These are phyloP conservation scores for Moesziomyces globuligerus DNA, from an alignment of 1,284 basidiomycete species.

Conservation along the genomic window DNA sequence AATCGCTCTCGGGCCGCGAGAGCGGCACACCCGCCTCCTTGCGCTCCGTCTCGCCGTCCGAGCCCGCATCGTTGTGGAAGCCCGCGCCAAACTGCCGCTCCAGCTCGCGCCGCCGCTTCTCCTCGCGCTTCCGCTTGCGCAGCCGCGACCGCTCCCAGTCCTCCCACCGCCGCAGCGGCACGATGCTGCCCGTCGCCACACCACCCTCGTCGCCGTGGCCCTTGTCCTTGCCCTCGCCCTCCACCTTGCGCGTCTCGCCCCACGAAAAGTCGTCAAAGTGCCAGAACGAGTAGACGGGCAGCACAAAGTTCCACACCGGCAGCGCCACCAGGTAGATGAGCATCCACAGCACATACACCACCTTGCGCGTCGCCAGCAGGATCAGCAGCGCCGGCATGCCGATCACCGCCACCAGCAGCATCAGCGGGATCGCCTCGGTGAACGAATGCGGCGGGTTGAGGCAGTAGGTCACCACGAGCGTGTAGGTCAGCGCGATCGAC, in stretches of 20 bases:
- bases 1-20: slow-evolving; percentile 40
- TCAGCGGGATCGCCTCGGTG: slow-evolving; percentile 90
- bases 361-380: slow-evolving; percentile 89
- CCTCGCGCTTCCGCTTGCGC: slow-evolving; percentile 89
- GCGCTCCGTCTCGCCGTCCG: slow-evolving; percentile 46
- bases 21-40: slow-evolving; percentile 39
- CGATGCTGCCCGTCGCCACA: slow-evolving; percentile 72
- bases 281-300: slow-evolving; percentile 94
- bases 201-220: slow-evolving; percentile 78
- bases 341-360: slow-evolving; percentile 98
- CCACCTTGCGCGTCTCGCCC: slow-evolving; percentile 98
- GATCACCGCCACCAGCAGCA: slow-evolving; percentile 87
- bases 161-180: slow-evolving; percentile 95
- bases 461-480: slow-evolving; percentile 81
- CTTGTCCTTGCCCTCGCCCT: slow-evolving; percentile 71
- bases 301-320: slow-evolving; percentile 72
- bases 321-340: slow-evolving; percentile 81
- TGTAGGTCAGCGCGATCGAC: slow-evolving; percentile 90
- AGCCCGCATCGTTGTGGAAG: slow-evolving; percentile 73
- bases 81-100: slow-evolving; percentile 72
- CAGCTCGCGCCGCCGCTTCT: slow-evolving; percentile 73
- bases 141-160: slow-evolving; percentile 98
- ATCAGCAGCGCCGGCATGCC: slow-evolving; percentile 93
- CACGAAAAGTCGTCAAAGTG: slow-evolving; percentile 99
- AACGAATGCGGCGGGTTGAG: slow-evolving; percentile 84